A percentile compares a stretch with the other conserved stretches of the same genome.
Evolutionary conservation across 1,284 basidiomycete genomes (phyloP).

Genomic region (Ustilago lituana): DNA sequence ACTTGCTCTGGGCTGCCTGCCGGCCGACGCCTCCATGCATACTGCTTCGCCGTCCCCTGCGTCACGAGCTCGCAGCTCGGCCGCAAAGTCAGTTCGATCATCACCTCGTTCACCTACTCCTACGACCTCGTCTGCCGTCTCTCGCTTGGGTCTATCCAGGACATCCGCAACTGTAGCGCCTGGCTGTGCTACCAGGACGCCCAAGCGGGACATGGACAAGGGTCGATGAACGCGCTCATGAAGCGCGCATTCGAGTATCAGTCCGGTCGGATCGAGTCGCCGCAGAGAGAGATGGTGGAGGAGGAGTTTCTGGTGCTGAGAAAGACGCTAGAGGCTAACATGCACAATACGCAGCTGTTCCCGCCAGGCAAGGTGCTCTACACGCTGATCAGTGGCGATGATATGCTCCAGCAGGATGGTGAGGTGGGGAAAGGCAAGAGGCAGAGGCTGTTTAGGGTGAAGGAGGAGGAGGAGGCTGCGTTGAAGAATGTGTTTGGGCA

Average conservation of each 20-base stretch:
- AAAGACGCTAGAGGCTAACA: constrained; percentile 84
- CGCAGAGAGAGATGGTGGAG: constrained; percentile 18
- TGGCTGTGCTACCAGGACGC: constrained; percentile 79
- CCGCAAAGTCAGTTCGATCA: constrained; percentile 73
- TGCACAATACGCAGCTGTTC: constrained; percentile 78
- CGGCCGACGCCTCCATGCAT: constrained; percentile 77
- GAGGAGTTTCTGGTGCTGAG: constrained; percentile 73
- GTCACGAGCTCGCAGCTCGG: constrained; percentile 73
- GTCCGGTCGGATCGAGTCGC: constrained; percentile 26
- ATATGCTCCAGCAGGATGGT: constrained; percentile 9
- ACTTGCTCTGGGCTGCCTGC: constrained; percentile 72
- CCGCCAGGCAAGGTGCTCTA: constrained; percentile 82
- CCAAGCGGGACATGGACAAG: constrained; percentile 16
- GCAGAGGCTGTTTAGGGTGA: constrained; percentile 36
- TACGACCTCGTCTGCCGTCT: constrained; percentile 82
- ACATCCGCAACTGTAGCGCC: constrained; percentile 77
- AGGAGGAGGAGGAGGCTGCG: constrained; percentile 16
- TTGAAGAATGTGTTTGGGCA: constrained; percentile 76
- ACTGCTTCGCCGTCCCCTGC: constrained; percentile 82
- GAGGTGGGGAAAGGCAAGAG: background rate
- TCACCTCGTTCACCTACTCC: constrained; percentile 81
- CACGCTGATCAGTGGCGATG: constrained; percentile 77
- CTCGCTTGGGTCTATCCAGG: constrained; percentile 79
- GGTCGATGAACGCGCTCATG: constrained; percentile 49
- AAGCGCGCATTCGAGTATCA: constrained; percentile 51